Base-by-base conservation (phyloP, 2,329 filamentous ascomycete genomes). In the Fusarium sp. region DNA sequence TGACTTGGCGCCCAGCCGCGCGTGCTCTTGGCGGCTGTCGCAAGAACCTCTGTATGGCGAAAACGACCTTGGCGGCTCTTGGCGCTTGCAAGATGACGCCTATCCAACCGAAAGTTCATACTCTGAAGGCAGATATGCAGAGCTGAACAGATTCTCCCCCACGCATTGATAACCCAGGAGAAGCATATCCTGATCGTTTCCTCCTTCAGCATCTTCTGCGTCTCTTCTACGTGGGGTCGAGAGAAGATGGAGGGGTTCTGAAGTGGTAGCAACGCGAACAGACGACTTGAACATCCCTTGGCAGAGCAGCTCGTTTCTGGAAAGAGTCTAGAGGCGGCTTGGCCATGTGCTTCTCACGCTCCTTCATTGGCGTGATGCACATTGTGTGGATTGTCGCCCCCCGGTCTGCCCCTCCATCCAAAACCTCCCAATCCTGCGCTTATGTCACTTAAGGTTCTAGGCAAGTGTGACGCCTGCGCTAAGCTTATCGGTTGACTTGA, bases 401-500 rank as follows among this genome's bases (percentile, higher is more conserved):
- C 55, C 36, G n/a, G 44, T 40, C 58, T 42, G 53, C 57, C 51
- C 58, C 71, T 71, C 62, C 59, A 33, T 38, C 29, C 44, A 44
- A 57, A 40, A 33, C 35, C 31, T 63, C 33, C 67, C 62, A 66
- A 73, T 69, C 71, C 73, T 74, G 67, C 64, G 71, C 65, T 73
- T 75, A 69, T 76, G 61, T 68, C 66, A 42, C 58, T 69, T 72
- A 75, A 77, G 64, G 64, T 77, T 77, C 66, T 70, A 60, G 64
- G 70, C 76, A 70, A 61, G 60, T 60, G 61, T 53, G 55, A 69
- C 36, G 64, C 59, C 67, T 73, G 67, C 55, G 36, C 68, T 67
- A 75, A 76, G 75, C 74, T 77, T 77, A 77, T 78, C 75, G 62
- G 64, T 44, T 69, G 64, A 31, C 44, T 36, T 62, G 59, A 57